phyloP scores from a whole-genome alignment of 202 grass and related monocot genomes.

The Miscanthus sacchariflorus region DNA sequence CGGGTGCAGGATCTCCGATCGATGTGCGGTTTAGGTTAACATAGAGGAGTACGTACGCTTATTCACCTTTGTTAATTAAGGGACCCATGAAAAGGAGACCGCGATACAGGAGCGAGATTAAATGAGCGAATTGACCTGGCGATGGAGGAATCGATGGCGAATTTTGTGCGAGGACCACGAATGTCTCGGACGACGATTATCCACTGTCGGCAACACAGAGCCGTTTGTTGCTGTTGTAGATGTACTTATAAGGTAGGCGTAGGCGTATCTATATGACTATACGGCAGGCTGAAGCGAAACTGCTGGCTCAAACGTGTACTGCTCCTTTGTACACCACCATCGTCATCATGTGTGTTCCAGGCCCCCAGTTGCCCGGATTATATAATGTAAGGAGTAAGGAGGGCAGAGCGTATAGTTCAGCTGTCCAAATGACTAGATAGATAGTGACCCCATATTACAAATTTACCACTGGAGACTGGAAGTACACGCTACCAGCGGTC shows the following conservation, averaged over 20 bases:
- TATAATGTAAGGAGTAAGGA: no score
- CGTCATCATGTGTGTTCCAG: no score
- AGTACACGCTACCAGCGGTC: no score
- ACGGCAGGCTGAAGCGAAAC: background rate
- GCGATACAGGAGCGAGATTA: conserved; percentile 25
- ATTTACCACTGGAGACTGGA: no score
- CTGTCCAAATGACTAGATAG: no score
- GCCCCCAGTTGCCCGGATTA: no score
- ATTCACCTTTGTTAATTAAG: background rate
- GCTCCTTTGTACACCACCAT: background rate
- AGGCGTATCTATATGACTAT: background rate
- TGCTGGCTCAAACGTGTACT: background rate
- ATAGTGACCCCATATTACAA: no score
- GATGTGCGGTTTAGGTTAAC: conserved; percentile 2
- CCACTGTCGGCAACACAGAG: no score
- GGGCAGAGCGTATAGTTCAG: no score
- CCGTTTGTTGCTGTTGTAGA: background rate
- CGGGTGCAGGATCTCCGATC: conserved; percentile 16
- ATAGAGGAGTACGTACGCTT: background rate
- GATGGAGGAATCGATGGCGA: background rate
- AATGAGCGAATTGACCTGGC: background rate
- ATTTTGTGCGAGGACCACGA: background rate
- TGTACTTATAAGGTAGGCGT: no score
- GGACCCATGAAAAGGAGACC: conserved; percentile 14
- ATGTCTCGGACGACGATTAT: background rate